Evolutionary conservation across 805 yeast genomes (phyloP).

Genomic region (Kodamaea leandrae): DNA sequence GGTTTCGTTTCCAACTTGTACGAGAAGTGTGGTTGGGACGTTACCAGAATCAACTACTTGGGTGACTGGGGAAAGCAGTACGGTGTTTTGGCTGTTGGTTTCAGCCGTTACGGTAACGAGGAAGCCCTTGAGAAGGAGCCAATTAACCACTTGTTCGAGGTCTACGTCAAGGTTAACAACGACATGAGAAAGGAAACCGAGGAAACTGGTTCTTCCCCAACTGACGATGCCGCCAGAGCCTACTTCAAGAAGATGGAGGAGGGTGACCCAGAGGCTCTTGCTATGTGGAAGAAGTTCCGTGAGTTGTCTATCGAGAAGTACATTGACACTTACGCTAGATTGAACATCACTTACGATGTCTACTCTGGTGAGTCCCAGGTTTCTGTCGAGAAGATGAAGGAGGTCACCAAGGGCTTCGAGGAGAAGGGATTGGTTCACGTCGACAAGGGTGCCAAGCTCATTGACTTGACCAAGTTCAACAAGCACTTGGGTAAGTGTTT

Average conservation of each 20-base stretch:
- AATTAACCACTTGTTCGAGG: constrained; percentile 90
- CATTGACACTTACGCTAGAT: constrained; percentile 82
- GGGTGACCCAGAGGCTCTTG: constrained; percentile 78
- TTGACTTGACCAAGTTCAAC: constrained; percentile 80
- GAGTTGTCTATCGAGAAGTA: constrained; percentile 86
- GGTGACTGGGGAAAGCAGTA: constrained; percentile 99
- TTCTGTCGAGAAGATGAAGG: constrained; percentile 64
- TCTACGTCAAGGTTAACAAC: constrained; percentile 82
- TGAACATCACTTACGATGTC: constrained; percentile 82
- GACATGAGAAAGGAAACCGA: constrained; percentile 68
- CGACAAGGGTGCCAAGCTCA: constrained; percentile 87
- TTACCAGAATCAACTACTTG: constrained; percentile 84
- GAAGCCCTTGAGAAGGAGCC: constrained; percentile 73
- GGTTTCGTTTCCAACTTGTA: constrained; percentile 89
- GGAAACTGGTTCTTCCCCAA: constrained; percentile 35
- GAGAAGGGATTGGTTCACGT: constrained; percentile 72
- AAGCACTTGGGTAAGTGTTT: constrained; percentile 92
- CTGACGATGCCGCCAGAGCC: constrained; percentile 81
- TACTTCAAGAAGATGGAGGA: constrained; percentile 91
- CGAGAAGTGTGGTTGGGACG: constrained; percentile 92
- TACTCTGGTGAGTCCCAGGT: constrained; percentile 98
- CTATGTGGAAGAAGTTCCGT: constrained; percentile 84
- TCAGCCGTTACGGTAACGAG: constrained; percentile 78
- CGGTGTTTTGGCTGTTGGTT: constrained; percentile 93
- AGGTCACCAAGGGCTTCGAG: constrained; percentile 59